A percentile compares a stretch with the other conserved stretches of the same genome.
These are phyloP conservation scores for Closterium sp. DNA, from an alignment of 139 green algal species.

Conservation along the genomic window DNA sequence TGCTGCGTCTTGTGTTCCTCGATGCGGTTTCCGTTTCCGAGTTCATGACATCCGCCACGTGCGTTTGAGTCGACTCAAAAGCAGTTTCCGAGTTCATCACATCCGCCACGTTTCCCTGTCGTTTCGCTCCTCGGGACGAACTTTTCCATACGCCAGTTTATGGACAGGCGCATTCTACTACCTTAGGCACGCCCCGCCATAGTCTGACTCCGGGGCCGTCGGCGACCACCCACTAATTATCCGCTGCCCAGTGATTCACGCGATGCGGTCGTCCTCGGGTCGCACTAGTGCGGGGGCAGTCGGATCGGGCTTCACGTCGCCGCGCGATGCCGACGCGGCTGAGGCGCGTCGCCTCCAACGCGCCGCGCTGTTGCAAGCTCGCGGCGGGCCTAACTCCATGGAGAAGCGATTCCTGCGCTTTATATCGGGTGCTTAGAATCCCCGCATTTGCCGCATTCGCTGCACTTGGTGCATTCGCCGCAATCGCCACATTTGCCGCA, in stretches of 20 bases:
- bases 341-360: not conserved
- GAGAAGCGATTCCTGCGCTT: not conserved
- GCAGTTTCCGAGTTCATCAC: too few relatives aligned
- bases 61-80: too few relatives aligned
- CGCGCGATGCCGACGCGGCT: not conserved
- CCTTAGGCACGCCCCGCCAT: not conserved
- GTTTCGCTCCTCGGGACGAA: too few relatives aligned
- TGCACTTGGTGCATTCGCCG: too few relatives aligned
- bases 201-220: not conserved
- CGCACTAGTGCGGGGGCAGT: not conserved
- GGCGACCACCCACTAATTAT: not conserved
- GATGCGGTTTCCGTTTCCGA: too few relatives aligned
- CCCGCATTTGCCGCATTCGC: not conserved
- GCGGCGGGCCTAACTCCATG: not conserved
- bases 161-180: too few relatives aligned
- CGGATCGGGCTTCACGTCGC: not conserved
- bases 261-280: not conserved
- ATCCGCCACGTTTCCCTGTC: too few relatives aligned
- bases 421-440: not conserved
- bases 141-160: too few relatives aligned
- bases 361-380: not conserved
- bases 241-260: not conserved
- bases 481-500: not conserved
- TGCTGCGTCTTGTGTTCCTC: too few relatives aligned
- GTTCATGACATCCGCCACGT: too few relatives aligned